phyloP scores from a whole-genome alignment of 1,139 yeast genomes.

The Arxiozyma bovina region DNA sequence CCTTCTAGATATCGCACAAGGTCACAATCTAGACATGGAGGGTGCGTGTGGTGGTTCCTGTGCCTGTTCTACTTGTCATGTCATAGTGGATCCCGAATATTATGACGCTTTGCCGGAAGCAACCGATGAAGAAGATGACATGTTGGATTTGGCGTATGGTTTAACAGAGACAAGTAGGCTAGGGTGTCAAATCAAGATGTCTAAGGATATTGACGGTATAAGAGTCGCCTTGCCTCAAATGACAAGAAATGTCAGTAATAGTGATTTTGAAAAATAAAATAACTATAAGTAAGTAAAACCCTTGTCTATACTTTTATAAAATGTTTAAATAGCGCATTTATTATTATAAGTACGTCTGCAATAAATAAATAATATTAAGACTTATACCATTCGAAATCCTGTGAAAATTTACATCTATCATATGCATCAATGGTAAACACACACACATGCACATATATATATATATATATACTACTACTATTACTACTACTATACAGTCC shows the following conservation, averaged over 20 bases:
- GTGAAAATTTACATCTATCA: no score
- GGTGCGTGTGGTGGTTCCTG: constrained; percentile 99
- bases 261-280: constrained; percentile 45
- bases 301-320: neutral
- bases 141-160: constrained; percentile 96
- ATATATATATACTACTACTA: no score
- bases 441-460: no score
- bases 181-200: constrained; percentile 89
- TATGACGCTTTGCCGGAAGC: constrained; percentile 92
- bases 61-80: constrained; percentile 97
- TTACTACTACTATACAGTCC: no score
- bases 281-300: no score
- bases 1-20: constrained; percentile 88
- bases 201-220: constrained; percentile 82
- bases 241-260: constrained; percentile 83
- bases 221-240: constrained; percentile 96
- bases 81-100: constrained; percentile 88
- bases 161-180: constrained; percentile 90
- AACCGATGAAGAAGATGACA: constrained; percentile 94
- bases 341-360: no score
- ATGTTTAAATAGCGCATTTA: no score
- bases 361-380: no score
- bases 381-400: no score
- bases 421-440: no score
- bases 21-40: constrained; percentile 87